Evolutionary conservation across 495 filamentous ascomycete species (phyloP).

Genomic region (Darksidea phi): DNA sequence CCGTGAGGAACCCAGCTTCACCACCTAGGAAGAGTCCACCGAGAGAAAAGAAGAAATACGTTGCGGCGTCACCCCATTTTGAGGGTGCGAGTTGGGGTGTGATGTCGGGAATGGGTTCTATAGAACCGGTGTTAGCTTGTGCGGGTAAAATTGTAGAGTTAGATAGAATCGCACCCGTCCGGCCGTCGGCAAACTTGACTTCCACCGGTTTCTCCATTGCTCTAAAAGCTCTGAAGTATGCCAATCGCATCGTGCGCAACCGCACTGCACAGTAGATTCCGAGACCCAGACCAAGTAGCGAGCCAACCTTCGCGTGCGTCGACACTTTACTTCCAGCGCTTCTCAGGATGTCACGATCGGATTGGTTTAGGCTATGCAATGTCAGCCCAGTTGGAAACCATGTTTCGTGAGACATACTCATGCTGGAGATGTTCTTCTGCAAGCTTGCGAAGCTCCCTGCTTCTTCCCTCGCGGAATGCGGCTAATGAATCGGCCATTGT

Average conservation of each 20-base stretch:
- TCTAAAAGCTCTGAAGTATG: conserved; percentile 60
- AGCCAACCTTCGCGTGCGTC: conserved; percentile 57
- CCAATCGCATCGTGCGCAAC: conserved; percentile 53
- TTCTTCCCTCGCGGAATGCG: conserved; percentile 53
- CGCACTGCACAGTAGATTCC: conserved; percentile 59
- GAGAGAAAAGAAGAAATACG: conserved; percentile 60
- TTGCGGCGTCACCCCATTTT: conserved; percentile 58
- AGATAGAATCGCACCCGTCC: conserved; percentile 47
- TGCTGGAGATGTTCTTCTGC: conserved; percentile 64
- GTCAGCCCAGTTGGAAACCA: conserved; percentile 7
- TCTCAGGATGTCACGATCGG: conserved; percentile 59
- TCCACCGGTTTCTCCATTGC: conserved; percentile 58
- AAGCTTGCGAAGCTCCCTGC: conserved; percentile 55
- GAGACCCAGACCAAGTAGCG: conserved; percentile 58
- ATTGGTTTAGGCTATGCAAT: conserved; percentile 48
- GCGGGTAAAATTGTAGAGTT: background rate
- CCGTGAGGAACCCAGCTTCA: conserved; percentile 59
- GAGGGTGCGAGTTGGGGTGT: conserved; percentile 58
- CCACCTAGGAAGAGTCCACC: conserved; percentile 66
- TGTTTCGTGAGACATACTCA: conserved; percentile 40
- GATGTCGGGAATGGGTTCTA: conserved; percentile 63
- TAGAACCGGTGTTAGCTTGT: background rate
- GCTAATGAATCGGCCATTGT: conserved; percentile 53
- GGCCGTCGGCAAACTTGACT: conserved; percentile 61
- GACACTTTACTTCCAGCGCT: conserved; percentile 54